Conservation (phyloP, 441 rosid genomes). For the Populus hybrid region DNA sequence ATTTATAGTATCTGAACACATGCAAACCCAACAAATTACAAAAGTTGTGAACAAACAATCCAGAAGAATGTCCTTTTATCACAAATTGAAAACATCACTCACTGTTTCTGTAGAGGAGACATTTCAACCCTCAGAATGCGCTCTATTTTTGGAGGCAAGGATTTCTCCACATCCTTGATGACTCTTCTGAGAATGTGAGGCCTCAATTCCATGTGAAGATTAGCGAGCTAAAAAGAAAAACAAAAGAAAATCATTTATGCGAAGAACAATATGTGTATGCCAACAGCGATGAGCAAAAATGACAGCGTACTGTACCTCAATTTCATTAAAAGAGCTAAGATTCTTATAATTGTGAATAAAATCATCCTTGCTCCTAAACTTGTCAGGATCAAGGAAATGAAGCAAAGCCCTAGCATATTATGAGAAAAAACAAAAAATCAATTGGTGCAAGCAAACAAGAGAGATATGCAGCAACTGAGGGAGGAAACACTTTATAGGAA, state of each 20-base stretch:
- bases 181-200: constrained; percentile 99
- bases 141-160: constrained; percentile 98
- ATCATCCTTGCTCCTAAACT: constrained; percentile 93
- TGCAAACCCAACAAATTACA: constrained; percentile 10
- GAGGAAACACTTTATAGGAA: not conserved
- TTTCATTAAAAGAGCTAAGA: constrained; percentile 94
- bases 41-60: not conserved
- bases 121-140: constrained; percentile 99
- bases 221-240: constrained; percentile 66
- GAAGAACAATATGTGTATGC: not conserved
- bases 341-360: constrained; percentile 97
- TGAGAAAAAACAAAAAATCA: not conserved
- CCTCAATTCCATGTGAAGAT: constrained; percentile 97
- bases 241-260: not conserved
- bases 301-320: constrained; percentile 51
- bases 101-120: constrained; percentile 99
- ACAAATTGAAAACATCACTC: constrained; percentile 28
- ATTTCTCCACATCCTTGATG: constrained; percentile 98
- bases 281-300: not conserved
- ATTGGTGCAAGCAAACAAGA: not conserved
- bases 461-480: not conserved
- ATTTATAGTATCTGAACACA: constrained; percentile 83
- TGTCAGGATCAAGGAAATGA: constrained; percentile 93
- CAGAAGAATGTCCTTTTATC: constrained; percentile 2
- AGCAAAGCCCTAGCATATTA: constrained; percentile 79